phyloP scores from a whole-genome alignment of 1,139 yeast genomes.

The Suhomyces yuchorum region DNA sequence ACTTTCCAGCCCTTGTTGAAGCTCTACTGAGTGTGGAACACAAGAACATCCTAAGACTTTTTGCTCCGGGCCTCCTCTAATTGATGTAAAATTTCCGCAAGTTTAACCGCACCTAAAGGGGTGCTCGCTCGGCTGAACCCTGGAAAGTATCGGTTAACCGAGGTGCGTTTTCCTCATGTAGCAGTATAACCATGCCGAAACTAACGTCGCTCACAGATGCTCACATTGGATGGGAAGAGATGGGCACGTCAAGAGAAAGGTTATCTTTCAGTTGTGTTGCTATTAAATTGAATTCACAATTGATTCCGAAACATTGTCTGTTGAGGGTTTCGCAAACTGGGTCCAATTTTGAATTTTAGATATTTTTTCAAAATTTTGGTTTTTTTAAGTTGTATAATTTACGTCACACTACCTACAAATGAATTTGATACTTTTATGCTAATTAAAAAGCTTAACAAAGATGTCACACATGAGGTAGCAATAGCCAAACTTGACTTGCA shows the following conservation, averaged over 20 bases:
- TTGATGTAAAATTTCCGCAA: background rate
- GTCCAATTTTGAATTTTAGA: background rate
- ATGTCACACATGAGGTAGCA: too few species aligned
- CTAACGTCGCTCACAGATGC: background rate
- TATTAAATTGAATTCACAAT: background rate
- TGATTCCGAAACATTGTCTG: background rate
- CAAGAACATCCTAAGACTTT: too few species aligned
- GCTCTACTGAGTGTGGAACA: too few species aligned
- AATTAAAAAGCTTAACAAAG: too few species aligned
- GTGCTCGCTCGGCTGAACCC: background rate
- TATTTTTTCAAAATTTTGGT: background rate
- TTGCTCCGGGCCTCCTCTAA: too few species aligned
- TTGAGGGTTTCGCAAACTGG: too few species aligned
- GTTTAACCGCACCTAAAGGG: background rate
- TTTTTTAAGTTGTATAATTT: background rate
- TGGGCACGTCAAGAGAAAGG: too few species aligned
- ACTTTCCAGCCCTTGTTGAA: too few species aligned
- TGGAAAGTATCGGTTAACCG: background rate
- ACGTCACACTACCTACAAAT: background rate
- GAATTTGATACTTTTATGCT: too few species aligned
- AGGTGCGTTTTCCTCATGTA: background rate
- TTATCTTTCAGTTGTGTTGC: too few species aligned
- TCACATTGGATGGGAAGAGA: background rate
- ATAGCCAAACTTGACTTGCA: too few species aligned
- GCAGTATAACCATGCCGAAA: background rate